Evolutionary conservation across 2,329 filamentous ascomycete genomes (phyloP).

Genomic region (Colletotrichum phormii): DNA sequence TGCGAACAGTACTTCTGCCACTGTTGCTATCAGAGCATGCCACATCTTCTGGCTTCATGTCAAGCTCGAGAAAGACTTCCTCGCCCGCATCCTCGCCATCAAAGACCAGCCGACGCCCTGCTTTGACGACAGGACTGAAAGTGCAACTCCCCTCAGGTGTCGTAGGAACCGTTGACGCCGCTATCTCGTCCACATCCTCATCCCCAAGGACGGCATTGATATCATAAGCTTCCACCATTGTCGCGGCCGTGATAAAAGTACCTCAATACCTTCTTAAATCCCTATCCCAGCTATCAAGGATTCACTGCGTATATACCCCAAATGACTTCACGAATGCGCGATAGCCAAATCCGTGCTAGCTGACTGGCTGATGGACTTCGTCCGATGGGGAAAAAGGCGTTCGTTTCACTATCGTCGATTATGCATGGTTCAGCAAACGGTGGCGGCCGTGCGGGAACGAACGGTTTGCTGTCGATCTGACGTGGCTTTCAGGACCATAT

Average conservation of each 20-base stretch:
- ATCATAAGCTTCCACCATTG: neutral
- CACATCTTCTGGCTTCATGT: neutral
- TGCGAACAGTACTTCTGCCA: conserved; percentile 52
- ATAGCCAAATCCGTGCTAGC: neutral
- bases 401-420: conserved; percentile 28
- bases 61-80: conserved; percentile 22
- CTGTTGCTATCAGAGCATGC: neutral
- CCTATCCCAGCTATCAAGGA: neutral
- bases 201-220: neutral
- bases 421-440: conserved; percentile 15
- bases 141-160: conserved; percentile 56
- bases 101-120: conserved; percentile 22
- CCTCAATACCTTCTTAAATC: neutral
- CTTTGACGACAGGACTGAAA: conserved; percentile 54
- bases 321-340: neutral
- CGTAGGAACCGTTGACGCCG: conserved; percentile 56
- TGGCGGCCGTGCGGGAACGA: conserved; percentile 15
- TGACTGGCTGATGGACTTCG: conserved; percentile 35
- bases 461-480: conserved; percentile 2
- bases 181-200: neutral
- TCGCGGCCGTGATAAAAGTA: neutral
- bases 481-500: conserved; percentile 19
- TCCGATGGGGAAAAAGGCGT: conserved; percentile 20
- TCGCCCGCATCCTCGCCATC: conserved; percentile 37
- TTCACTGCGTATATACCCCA: neutral